These are phyloP conservation scores for Starmerella vitae DNA, from an alignment of 805 yeast genomes.

Conservation along the genomic window DNA sequence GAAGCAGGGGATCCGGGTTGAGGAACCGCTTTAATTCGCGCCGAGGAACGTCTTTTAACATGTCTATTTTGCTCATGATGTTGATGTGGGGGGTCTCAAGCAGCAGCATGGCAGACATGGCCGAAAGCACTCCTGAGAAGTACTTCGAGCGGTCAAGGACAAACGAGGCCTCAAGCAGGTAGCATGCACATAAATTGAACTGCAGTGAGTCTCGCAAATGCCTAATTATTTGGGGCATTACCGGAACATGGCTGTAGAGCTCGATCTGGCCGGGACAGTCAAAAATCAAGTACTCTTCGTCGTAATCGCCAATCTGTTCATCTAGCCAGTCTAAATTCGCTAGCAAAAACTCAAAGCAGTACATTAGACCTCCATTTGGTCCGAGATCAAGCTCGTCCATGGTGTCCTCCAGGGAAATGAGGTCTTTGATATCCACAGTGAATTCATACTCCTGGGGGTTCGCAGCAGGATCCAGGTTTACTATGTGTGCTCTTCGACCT, in stretches of 20 bases:
- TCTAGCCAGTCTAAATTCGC: slow-evolving; percentile 94
- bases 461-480: slow-evolving; percentile 94
- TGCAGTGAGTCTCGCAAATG: slow-evolving; percentile 69
- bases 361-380: slow-evolving; percentile 87
- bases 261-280: slow-evolving; percentile 98
- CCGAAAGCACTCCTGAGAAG: slow-evolving; percentile 88
- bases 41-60: slow-evolving; percentile 63
- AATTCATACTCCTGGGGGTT: slow-evolving; percentile 85
- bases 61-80: slow-evolving; percentile 72
- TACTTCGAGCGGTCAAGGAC: slow-evolving; percentile 82
- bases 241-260: slow-evolving; percentile 86
- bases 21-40: slow-evolving; percentile 70
- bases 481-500: slow-evolving; percentile 89
- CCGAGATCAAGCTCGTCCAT: slow-evolving; percentile 91
- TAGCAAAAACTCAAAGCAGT: slow-evolving; percentile 80
- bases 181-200: slow-evolving; percentile 84
- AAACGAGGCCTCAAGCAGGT: slow-evolving; percentile 86
- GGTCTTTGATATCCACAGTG: slow-evolving; percentile 80
- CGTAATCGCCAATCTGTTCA: slow-evolving; percentile 90
- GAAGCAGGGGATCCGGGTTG: slow-evolving; percentile 79
- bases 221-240: slow-evolving; percentile 73
- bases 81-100: slow-evolving; percentile 92
- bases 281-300: slow-evolving; percentile 84
- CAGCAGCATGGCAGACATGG: slow-evolving; percentile 96
- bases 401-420: slow-evolving; percentile 81